phyloP scores from a whole-genome alignment of 2,329 filamentous ascomycete genomes.

The Colletotrichum neosansevieriae region DNA sequence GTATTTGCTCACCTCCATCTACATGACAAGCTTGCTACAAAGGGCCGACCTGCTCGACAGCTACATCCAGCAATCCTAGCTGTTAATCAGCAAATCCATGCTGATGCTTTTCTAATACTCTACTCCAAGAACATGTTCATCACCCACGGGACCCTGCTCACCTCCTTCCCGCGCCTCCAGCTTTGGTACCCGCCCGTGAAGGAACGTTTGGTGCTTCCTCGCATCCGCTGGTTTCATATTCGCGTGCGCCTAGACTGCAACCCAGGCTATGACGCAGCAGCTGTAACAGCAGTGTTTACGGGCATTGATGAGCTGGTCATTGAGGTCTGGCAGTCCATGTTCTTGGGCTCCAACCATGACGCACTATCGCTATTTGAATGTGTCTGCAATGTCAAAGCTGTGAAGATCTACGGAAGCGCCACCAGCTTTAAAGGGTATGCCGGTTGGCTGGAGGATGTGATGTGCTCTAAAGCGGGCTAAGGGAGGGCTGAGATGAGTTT shows the following conservation, averaged over 20 bases:
- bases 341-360: constrained; percentile 52
- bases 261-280: constrained; percentile 48
- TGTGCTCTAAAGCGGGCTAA: constrained; percentile 46
- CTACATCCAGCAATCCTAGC: constrained; percentile 56
- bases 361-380: constrained; percentile 57
- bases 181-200: constrained; percentile 49
- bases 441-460: constrained; percentile 53
- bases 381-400: constrained; percentile 54
- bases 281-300: constrained; percentile 51
- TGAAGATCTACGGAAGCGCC: constrained; percentile 52
- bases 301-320: constrained; percentile 55
- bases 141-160: constrained; percentile 55
- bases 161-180: constrained; percentile 55
- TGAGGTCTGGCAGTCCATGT: constrained; percentile 53
- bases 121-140: constrained; percentile 59
- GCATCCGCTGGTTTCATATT: constrained; percentile 55
- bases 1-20: constrained; percentile 59
- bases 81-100: constrained; percentile 55
- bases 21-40: constrained; percentile 41
- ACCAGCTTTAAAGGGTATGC: constrained; percentile 58
- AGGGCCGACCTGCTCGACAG: constrained; percentile 30
- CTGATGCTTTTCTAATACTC: constrained; percentile 55
- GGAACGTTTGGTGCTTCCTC: constrained; percentile 46
- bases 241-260: constrained; percentile 56
- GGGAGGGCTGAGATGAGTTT: neutral